A percentile compares a stretch with the other conserved stretches of the same genome.
phyloP scores from a whole-genome alignment of 257 asterid species.

The Plantago major region DNA sequence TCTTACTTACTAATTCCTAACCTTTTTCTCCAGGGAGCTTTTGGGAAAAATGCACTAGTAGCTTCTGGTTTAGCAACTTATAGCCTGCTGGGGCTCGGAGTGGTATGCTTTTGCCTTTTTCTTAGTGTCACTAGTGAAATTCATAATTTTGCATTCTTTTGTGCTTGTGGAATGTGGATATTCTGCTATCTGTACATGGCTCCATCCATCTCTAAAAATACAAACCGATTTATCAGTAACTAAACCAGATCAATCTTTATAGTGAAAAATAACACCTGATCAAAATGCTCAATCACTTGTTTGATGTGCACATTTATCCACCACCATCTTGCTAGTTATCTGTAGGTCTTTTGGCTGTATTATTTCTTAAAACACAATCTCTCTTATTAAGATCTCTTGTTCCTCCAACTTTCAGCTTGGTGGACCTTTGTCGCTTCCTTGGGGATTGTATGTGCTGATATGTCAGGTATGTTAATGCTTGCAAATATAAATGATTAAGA shows the following conservation, averaged over 20 bases:
- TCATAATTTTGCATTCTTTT: not conserved
- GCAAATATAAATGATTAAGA: not conserved
- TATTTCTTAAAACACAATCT: not conserved
- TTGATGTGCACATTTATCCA: not conserved
- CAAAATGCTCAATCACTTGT: not conserved
- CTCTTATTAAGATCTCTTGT: constrained; percentile 12
- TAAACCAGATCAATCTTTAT: not conserved
- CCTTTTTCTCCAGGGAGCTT: constrained; percentile 52
- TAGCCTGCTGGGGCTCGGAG: constrained; percentile 62
- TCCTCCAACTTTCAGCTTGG: constrained; percentile 57
- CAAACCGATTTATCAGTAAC: no score
- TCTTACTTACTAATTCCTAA: not conserved
- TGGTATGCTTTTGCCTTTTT: constrained; percentile 39
- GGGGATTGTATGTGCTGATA: constrained; percentile 95
- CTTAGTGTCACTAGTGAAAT: constrained; percentile 2
- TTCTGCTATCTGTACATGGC: not conserved
- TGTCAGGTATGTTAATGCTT: constrained; percentile 65
- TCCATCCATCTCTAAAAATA: no score
- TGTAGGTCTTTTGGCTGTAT: not conserved
- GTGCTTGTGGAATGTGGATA: not conserved
- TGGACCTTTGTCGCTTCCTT: constrained; percentile 95
- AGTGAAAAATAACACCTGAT: not conserved
- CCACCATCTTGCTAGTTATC: not conserved
- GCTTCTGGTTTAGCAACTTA: constrained; percentile 71
- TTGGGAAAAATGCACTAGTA: constrained; percentile 56